Evolutionary conservation across 805 yeast genomes (phyloP).

Genomic region (Candida caryicola): DNA sequence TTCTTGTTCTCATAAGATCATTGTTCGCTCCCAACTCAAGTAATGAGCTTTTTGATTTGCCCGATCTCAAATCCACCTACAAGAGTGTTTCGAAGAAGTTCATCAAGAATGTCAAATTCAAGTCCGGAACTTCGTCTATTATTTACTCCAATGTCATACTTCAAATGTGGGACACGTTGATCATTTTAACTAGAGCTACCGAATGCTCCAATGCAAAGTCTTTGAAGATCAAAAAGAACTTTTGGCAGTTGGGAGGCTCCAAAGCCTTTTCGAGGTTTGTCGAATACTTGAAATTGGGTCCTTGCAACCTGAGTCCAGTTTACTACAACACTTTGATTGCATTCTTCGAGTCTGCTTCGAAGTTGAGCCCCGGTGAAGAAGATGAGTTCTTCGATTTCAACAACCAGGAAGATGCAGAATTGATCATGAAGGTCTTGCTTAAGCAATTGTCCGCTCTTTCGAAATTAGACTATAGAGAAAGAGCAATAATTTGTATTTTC

Average conservation of each 20-base stretch:
- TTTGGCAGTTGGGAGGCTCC: conserved; percentile 53
- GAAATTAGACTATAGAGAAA: conserved; percentile 16
- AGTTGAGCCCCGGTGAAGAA: conserved; percentile 8
- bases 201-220: conserved; percentile 12
- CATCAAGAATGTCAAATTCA: conserved; percentile 42
- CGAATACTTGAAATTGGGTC: conserved; percentile 50
- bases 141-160: conserved; percentile 47
- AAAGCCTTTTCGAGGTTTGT: conserved; percentile 40
- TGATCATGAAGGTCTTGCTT: conserved; percentile 15
- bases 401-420: conserved; percentile 17
- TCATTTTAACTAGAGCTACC: conserved; percentile 33
- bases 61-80: conserved; percentile 25
- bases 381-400: conserved; percentile 19
- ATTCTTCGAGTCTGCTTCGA: conserved; percentile 16
- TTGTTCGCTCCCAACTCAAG: conserved; percentile 15
- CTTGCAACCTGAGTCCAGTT: conserved; percentile 48
- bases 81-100: conserved; percentile 45
- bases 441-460: conserved; percentile 15
- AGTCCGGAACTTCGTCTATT: conserved; percentile 28
- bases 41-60: conserved; percentile 10
- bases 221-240: conserved; percentile 39
- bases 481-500: conserved; percentile 20
- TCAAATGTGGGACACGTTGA: conserved; percentile 48
- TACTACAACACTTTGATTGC: conserved; percentile 39
- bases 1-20: conserved; percentile 20